Conservation (phyloP, 2,329 filamentous ascomycete species). For the Zymoseptoria ardabiliae region DNA sequence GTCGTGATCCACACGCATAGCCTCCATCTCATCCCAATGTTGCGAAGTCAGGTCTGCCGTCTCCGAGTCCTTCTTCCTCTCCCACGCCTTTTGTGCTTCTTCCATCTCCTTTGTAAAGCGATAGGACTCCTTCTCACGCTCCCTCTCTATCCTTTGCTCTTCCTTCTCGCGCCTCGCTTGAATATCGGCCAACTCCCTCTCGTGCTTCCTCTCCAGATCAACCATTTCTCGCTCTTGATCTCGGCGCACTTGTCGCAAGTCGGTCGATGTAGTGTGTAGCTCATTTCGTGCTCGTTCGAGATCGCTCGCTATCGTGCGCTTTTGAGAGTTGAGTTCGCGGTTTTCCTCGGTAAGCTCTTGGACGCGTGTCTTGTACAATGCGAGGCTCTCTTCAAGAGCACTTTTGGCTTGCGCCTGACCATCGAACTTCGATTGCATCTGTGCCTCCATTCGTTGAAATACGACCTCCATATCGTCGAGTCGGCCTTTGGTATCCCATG, state of each 20-base stretch:
- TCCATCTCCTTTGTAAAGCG: constrained; percentile 46
- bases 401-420: constrained; percentile 46
- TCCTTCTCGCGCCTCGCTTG: constrained; percentile 24
- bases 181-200: constrained; percentile 21
- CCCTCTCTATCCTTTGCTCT: constrained; percentile 19
- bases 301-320: constrained; percentile 57
- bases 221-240: constrained; percentile 28
- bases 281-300: constrained; percentile 41
- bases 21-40: constrained; percentile 62
- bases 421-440: constrained; percentile 61
- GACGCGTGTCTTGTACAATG: constrained; percentile 61
- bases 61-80: constrained; percentile 42
- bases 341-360: constrained; percentile 25
- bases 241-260: constrained; percentile 25
- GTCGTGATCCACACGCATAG: constrained; percentile 55
- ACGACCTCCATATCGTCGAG: constrained; percentile 70
- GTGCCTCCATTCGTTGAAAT: constrained; percentile 63
- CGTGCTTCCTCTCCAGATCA: constrained; percentile 24
- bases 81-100: constrained; percentile 38
- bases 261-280: constrained; percentile 27
- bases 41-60: constrained; percentile 51
- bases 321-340: constrained; percentile 42
- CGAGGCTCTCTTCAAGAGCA: constrained; percentile 65
- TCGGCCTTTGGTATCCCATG: constrained; percentile 71
- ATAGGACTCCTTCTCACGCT: constrained; percentile 50